phyloP scores from a whole-genome alignment of 2,329 filamentous ascomycete genomes.

The Colletotrichum higginsianum region DNA sequence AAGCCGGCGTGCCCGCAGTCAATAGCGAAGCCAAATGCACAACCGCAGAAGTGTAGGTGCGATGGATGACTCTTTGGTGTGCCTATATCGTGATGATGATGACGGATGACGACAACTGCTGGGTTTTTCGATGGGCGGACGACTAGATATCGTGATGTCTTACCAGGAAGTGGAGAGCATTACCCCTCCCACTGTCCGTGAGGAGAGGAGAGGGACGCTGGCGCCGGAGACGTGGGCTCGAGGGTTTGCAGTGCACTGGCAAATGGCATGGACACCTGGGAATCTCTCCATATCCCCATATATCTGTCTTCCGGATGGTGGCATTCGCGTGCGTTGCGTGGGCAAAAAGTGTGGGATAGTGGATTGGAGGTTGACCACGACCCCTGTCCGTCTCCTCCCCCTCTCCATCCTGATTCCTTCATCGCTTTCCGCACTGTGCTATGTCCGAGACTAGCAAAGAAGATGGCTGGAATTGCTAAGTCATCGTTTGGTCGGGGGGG shows the following conservation, averaged over 20 bases:
- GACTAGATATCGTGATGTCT: neutral
- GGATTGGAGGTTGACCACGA: slow-evolving; percentile 19
- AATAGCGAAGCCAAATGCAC: neutral
- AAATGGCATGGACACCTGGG: neutral
- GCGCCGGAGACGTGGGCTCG: neutral
- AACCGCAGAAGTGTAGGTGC: slow-evolving; percentile 27
- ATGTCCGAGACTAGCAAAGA: slow-evolving; percentile 13
- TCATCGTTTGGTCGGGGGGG: slow-evolving; percentile 1
- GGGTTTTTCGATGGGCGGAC: slow-evolving; percentile 1
- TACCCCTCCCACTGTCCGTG: slow-evolving; percentile 23
- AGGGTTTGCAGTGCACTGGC: slow-evolving; percentile 9
- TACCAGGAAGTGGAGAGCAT: slow-evolving; percentile 19
- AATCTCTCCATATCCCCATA: slow-evolving; percentile 16
- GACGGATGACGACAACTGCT: slow-evolving; percentile 34
- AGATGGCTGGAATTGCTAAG: slow-evolving; percentile 17
- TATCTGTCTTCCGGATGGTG: slow-evolving; percentile 11
- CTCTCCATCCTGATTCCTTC: slow-evolving; percentile 12
- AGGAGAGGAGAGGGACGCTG: neutral
- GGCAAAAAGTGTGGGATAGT: slow-evolving; percentile 20
- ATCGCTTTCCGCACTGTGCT: neutral
- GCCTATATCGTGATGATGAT: slow-evolving; percentile 12
- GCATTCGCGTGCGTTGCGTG: slow-evolving; percentile 28
- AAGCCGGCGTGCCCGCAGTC: no score
- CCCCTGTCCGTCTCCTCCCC: slow-evolving; percentile 11
- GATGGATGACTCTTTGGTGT: slow-evolving; percentile 1